Evolutionary conservation across 768 basidiomycete genomes (phyloP).

Genomic region (Auricularia sp.): DNA sequence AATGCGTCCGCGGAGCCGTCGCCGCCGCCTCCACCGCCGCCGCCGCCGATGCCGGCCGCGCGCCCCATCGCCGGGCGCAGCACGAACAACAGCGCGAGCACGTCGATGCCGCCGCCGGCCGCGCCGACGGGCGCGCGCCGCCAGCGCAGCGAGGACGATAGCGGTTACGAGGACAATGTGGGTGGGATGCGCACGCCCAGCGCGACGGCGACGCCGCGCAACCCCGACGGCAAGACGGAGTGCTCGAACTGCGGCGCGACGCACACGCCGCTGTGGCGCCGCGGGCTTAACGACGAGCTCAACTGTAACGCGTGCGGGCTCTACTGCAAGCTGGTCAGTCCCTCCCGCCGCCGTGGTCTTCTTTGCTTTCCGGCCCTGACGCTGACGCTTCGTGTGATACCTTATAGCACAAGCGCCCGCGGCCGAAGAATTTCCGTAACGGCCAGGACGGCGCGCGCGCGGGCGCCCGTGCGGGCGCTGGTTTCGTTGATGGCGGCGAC

Average conservation of each 20-base stretch:
- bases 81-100: neutral
- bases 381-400: neutral
- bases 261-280: slow-evolving; percentile 79
- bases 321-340: slow-evolving; percentile 73
- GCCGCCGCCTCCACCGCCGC: slow-evolving; percentile 13
- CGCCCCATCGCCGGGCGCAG: slow-evolving; percentile 14
- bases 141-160: slow-evolving; percentile 28
- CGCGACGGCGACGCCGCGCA: slow-evolving; percentile 32
- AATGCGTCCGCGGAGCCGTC: slow-evolving; percentile 14
- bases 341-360: slow-evolving; percentile 1
- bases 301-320: slow-evolving; percentile 86
- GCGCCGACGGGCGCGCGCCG: slow-evolving; percentile 51
- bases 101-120: neutral
- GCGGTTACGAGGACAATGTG: neutral
- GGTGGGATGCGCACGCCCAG: neutral
- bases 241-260: slow-evolving; percentile 86
- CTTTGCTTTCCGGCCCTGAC: neutral
- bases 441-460: slow-evolving; percentile 36
- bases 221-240: slow-evolving; percentile 61
- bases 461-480: neutral
- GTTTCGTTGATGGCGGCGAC: neutral
- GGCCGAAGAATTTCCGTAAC: slow-evolving; percentile 80
- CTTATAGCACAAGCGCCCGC: slow-evolving; percentile 70
- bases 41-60: slow-evolving; percentile 23
- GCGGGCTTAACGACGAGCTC: slow-evolving; percentile 78